Evolutionary conservation across 805 yeast species (phyloP).

Genomic region (Ogataea dorogensis): DNA sequence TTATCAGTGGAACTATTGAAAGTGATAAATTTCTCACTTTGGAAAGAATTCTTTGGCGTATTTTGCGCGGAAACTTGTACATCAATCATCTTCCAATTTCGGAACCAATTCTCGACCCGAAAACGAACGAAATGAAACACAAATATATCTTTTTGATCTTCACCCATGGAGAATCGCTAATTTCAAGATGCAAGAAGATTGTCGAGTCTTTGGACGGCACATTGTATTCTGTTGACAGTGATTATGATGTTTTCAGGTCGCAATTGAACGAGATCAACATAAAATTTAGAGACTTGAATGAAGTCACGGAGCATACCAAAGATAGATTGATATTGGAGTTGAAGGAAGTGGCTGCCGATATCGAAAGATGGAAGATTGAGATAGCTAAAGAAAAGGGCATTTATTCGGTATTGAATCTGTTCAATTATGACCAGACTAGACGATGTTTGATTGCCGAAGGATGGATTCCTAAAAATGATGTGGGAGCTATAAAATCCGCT

Average conservation of each 20-base stretch:
- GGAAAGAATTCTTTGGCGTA: constrained; percentile 87
- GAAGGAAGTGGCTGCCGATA: constrained; percentile 69
- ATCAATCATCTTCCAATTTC: constrained; percentile 73
- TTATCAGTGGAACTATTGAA: constrained; percentile 78
- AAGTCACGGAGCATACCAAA: constrained; percentile 62
- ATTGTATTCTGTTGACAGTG: constrained; percentile 56
- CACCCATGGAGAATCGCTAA: constrained; percentile 80
- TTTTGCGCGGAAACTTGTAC: constrained; percentile 86
- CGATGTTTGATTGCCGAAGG: constrained; percentile 92
- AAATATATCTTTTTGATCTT: constrained; percentile 86
- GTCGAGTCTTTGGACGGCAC: constrained; percentile 88
- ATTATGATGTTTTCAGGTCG: constrained; percentile 40
- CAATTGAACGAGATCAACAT: constrained; percentile 51
- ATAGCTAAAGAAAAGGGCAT: constrained; percentile 80
- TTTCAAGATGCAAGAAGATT: constrained; percentile 69
- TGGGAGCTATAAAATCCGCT: constrained; percentile 61
- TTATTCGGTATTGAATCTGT: constrained; percentile 71
- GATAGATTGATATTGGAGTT: constrained; percentile 75
- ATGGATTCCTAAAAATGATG: constrained; percentile 86
- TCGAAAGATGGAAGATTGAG: constrained; percentile 69
- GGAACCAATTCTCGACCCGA: constrained; percentile 61
- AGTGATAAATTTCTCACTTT: constrained; percentile 66
- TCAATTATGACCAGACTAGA: constrained; percentile 80
- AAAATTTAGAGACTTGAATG: constrained; percentile 39
- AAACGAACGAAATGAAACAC: constrained; percentile 50